A percentile compares a stretch with the other conserved stretches of the same genome.
phyloP scores from a whole-genome alignment of 2,329 filamentous ascomycete genomes.

The Verticillium nubilum region DNA sequence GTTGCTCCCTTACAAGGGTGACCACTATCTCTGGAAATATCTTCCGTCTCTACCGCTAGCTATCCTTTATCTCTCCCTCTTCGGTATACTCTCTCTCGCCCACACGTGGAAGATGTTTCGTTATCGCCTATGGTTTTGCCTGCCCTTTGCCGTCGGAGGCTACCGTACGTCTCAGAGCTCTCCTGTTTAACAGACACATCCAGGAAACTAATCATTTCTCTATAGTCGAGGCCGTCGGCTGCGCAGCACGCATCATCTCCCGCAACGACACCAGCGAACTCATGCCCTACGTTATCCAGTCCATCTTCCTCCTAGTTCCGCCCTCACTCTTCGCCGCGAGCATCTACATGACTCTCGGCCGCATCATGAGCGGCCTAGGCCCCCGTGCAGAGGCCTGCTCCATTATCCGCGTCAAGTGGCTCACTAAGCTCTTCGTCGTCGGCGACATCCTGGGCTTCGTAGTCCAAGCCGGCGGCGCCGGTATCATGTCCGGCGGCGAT shows the following conservation, averaged over 20 bases:
- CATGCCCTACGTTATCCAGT: constrained; percentile 31
- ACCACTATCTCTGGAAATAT: constrained; percentile 27
- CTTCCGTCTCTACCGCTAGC: constrained; percentile 36
- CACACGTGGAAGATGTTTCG: constrained; percentile 34
- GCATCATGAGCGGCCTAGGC: constrained; percentile 27
- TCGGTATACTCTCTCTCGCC: constrained; percentile 26
- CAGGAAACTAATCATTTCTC: neutral
- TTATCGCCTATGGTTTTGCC: constrained; percentile 9
- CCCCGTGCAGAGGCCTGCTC: constrained; percentile 29
- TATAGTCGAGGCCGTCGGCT: neutral
- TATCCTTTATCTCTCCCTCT: constrained; percentile 36
- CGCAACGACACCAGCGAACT: constrained; percentile 19
- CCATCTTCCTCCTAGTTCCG: constrained; percentile 26
- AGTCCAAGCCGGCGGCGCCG: constrained; percentile 16
- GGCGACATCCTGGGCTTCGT: constrained; percentile 41
- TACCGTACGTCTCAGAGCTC: constrained; percentile 26
- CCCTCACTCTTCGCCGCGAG: constrained; percentile 36
- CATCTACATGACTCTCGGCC: constrained; percentile 40
- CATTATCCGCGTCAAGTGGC: constrained; percentile 32
- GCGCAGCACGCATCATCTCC: constrained; percentile 7
- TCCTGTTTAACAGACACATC: no score
- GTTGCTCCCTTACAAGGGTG: constrained; percentile 1
- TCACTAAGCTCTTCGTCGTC: constrained; percentile 44
- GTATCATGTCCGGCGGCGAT: constrained; percentile 9
- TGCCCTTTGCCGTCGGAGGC: constrained; percentile 8